A percentile compares a stretch with the other conserved stretches of the same genome.
Evolutionary conservation across 345 rosid species (phyloP).

Genomic region (Hirschfeldia incana): DNA sequence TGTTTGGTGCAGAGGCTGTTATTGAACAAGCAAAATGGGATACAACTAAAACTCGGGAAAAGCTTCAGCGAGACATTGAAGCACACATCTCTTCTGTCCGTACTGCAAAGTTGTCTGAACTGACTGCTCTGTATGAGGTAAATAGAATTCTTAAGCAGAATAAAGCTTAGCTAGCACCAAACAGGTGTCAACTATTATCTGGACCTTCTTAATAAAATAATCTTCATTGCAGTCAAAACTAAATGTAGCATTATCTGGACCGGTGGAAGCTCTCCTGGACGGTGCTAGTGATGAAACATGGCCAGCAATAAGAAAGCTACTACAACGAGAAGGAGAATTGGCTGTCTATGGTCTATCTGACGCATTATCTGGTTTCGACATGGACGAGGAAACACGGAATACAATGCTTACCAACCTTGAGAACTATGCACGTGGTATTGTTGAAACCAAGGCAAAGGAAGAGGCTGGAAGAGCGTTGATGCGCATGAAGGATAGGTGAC

Average conservation of each 20-base stretch:
- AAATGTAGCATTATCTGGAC: constrained; percentile 71
- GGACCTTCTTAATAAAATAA: constrained; percentile 25
- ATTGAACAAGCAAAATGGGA: constrained; percentile 95
- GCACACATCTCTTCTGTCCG: constrained; percentile 81
- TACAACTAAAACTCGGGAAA: constrained; percentile 69
- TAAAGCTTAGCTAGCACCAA: constrained; percentile 3
- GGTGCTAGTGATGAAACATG: constrained; percentile 86
- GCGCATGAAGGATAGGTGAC: constrained; percentile 92
- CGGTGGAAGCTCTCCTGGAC: constrained; percentile 90
- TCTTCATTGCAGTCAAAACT: constrained; percentile 65
- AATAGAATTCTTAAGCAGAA: constrained; percentile 9
- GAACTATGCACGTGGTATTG: constrained; percentile 67
- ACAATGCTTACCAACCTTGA: constrained; percentile 61
- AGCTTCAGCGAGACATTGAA: constrained; percentile 84
- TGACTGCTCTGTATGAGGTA: constrained; percentile 80
- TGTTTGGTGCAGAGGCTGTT: constrained; percentile 67
- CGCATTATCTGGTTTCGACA: constrained; percentile 76
- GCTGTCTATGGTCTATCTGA: constrained; percentile 68
- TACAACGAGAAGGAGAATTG: constrained; percentile 60
- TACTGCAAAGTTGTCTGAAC: constrained; percentile 76
- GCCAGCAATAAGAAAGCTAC: constrained; percentile 83
- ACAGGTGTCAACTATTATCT: constrained; percentile 17
- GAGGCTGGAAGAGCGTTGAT: constrained; percentile 85
- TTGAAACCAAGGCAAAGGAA: constrained; percentile 87
- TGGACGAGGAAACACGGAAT: constrained; percentile 63